Evolutionary conservation across 768 basidiomycete genomes (phyloP), one percentile per base, ranked within the genome.

Genomic region (Hericium erinaceus): DNA sequence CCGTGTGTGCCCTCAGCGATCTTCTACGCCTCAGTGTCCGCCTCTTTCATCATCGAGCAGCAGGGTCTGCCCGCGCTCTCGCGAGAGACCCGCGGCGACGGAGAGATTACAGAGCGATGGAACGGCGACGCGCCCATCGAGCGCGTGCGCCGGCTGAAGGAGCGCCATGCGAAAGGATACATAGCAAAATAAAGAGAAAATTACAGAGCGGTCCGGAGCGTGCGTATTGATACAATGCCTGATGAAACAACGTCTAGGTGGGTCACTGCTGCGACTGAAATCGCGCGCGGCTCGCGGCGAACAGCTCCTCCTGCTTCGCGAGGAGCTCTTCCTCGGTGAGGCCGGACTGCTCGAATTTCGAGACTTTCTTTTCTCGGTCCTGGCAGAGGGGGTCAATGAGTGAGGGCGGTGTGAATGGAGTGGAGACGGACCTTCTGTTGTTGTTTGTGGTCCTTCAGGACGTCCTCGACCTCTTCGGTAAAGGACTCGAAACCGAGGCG

Each of bases 401-500:
- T 8, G n/a, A 51, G n/a, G 56, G 20, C n/a, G 38, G 46, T 15
- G 52, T 26, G 51, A 33, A 22, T 12, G 49, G 49, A 26, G 26
- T 24, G 38, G 48, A 39, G 57, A 65, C 79, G 46, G 57, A 90
- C 95, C 81, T 95, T 98, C 71, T 88, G 87, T 62, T 92, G 88
- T 66, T 95, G 91, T 67, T 98, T 98, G 73, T 97, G 94, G 64
- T 97, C 95, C 70, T 94, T 92, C 62, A 97, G 75, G 7, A 95
- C 92, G 65, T 90, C 91, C 67, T 95, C 86, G 0, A 97, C 91
- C 66, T 98, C 94, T 4, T 84, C 71, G 15, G 89, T 88, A 69
- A 95, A 97, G 38, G 84, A 80, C 62, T 97, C 93, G 66, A 97
- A 98, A 20, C 95, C 97, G 20, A 98, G 82, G 40, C 87, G 83